These are phyloP conservation scores for Pseudocercospora eumusae DNA, from an alignment of 2,329 filamentous ascomycete species.

Conservation along the genomic window DNA sequence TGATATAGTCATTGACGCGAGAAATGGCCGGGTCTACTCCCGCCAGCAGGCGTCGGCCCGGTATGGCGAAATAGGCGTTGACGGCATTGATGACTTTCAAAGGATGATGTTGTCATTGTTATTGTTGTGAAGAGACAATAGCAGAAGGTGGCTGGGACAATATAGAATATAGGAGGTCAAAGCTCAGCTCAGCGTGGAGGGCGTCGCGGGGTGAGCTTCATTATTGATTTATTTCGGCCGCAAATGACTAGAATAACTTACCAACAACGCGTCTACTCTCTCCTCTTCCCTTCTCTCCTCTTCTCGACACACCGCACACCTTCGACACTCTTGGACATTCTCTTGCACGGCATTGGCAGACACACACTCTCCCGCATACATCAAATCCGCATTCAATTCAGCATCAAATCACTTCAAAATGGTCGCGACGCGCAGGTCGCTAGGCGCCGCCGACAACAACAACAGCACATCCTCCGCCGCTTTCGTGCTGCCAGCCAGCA, in stretches of 20 bases:
- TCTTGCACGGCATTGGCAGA: neutral
- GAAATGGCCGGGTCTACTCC: too few species aligned
- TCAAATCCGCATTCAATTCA: neutral
- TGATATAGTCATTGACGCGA: too few species aligned
- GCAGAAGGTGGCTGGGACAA: neutral
- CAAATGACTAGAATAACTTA: neutral
- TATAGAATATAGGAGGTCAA: neutral
- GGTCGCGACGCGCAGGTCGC: constrained; percentile 16
- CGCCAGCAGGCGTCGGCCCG: too few species aligned
- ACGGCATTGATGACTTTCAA: neutral
- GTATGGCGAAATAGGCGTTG: too few species aligned
- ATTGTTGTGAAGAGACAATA: neutral
- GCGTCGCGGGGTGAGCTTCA: neutral
- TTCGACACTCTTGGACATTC: neutral
- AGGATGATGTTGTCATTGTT: neutral
- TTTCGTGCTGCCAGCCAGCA: constrained; percentile 3
- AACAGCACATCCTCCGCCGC: neutral
- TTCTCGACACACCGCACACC: neutral
- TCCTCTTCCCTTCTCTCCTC: too few species aligned
- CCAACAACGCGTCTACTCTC: neutral
- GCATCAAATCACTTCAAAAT: constrained; percentile 10
- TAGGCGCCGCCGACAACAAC: neutral
- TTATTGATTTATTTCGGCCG: too few species aligned
- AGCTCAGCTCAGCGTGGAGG: neutral
- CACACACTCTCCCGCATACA: neutral